phyloP scores from a whole-genome alignment of 306 rosid species.

The Styphnolobium japonicum region DNA sequence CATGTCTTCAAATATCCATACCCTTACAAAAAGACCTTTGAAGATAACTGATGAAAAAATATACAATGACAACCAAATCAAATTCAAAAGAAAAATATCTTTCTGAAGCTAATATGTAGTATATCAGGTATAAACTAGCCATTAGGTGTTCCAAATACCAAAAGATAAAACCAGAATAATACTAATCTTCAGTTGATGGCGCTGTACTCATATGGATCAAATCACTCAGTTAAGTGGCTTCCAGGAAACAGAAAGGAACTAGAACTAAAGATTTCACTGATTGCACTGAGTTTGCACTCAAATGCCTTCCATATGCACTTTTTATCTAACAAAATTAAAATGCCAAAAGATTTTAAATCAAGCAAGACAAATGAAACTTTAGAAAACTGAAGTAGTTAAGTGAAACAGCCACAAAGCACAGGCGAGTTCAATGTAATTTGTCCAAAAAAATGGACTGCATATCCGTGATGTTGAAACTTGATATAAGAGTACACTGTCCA shows the following conservation, averaged over 20 bases:
- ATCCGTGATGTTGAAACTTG: background rate
- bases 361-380: background rate
- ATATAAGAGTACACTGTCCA: background rate
- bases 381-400: background rate
- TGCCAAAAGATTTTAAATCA: slow-evolving; percentile 4
- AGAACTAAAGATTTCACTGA: background rate
- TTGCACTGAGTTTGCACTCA: background rate
- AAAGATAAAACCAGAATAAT: background rate
- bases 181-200: background rate
- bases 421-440: background rate
- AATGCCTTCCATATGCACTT: background rate
- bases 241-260: background rate
- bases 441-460: background rate
- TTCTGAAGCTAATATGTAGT: background rate
- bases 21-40: background rate
- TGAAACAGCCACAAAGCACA: background rate
- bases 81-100: background rate
- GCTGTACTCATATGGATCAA: background rate
- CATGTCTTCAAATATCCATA: background rate
- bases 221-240: background rate
- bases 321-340: background rate
- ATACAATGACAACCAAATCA: background rate
- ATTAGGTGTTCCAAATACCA: background rate
- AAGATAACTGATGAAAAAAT: background rate
- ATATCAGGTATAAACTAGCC: background rate